Percentiles rank a stretch among this genome's conserved stretches.
Evolutionary conservation across 306 rosid genomes (phyloP).

Genomic region (Dryas alaskensis): DNA sequence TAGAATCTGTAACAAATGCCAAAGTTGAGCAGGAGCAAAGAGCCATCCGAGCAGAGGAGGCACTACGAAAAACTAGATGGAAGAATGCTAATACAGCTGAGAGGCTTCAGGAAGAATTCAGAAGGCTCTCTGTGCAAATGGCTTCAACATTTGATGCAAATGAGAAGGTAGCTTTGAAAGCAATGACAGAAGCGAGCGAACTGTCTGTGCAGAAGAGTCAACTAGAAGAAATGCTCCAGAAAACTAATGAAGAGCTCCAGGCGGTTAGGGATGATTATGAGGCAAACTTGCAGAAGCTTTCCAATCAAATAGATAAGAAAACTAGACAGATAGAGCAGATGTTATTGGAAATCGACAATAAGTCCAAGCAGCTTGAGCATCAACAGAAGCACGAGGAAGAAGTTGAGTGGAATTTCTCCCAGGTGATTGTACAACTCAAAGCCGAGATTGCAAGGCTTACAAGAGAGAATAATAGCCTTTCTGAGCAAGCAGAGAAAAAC

Average conservation of each 20-base stretch:
- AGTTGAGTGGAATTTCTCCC: conserved; percentile 45
- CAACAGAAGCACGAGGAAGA: conserved; percentile 51
- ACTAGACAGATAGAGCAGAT: conserved; percentile 45
- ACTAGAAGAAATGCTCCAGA: conserved; percentile 58
- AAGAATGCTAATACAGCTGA: conserved; percentile 76
- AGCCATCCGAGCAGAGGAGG: conserved; percentile 87
- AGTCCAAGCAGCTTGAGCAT: conserved; percentile 55
- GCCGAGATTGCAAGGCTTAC: conserved; percentile 58
- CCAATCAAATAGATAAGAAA: conserved; percentile 48
- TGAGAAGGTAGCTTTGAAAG: conserved; percentile 76
- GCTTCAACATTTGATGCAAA: conserved; percentile 78
- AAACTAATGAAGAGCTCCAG: conserved; percentile 55
- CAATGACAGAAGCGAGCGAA: conserved; percentile 66
- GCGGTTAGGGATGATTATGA: conserved; percentile 43
- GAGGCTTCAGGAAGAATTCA: conserved; percentile 89
- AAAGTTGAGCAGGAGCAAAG: conserved; percentile 88
- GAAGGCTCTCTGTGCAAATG: conserved; percentile 73
- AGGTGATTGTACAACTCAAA: conserved; percentile 49
- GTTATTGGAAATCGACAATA: conserved; percentile 57
- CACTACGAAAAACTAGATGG: conserved; percentile 61
- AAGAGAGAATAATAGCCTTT: conserved; percentile 39
- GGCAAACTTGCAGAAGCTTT: conserved; percentile 49
- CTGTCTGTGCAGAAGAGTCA: conserved; percentile 52
- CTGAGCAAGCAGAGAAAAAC: conserved; percentile 46
- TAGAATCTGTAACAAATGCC: conserved; percentile 55